These are phyloP conservation scores for Leccinum disarticulatum DNA, from an alignment of 768 basidiomycete species.

Conservation along the genomic window DNA sequence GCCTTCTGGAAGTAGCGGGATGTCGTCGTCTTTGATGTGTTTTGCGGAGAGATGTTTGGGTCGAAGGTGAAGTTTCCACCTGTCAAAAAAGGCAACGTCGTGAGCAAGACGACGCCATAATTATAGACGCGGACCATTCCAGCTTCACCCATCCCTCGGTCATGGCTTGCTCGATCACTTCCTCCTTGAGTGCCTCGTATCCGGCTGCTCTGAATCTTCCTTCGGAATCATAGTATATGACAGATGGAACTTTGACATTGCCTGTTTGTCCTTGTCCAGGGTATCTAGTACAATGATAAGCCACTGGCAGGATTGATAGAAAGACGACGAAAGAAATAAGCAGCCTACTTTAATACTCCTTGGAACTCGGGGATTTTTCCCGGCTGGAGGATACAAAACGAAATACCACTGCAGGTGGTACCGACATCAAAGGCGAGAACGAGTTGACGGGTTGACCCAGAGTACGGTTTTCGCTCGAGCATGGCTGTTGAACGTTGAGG, in stretches of 20 bases:
- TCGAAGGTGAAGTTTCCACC: slow-evolving; percentile 39
- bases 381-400: neutral
- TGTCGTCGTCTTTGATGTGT: slow-evolving; percentile 14
- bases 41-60: slow-evolving; percentile 29
- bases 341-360: neutral
- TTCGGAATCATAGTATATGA: slow-evolving; percentile 41
- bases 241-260: neutral
- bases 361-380: neutral
- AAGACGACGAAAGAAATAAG: neutral
- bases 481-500: slow-evolving; percentile 14
- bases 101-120: no score
- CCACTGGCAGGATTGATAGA: neutral
- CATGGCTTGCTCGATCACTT: slow-evolving; percentile 35
- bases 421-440: slow-evolving; percentile 35
- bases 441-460: slow-evolving; percentile 32
- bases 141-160: slow-evolving; percentile 43
- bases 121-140: slow-evolving; percentile 35
- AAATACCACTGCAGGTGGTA: neutral
- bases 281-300: neutral
- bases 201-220: slow-evolving; percentile 19
- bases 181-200: slow-evolving; percentile 41
- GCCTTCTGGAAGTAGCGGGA: slow-evolving; percentile 40
- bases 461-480: slow-evolving; percentile 33
- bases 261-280: neutral
- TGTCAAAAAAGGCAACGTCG: slow-evolving; percentile 2